These are phyloP conservation scores for Phalaenopsis equestris DNA, from an alignment of 106 monocot genomes.

Conservation along the genomic window DNA sequence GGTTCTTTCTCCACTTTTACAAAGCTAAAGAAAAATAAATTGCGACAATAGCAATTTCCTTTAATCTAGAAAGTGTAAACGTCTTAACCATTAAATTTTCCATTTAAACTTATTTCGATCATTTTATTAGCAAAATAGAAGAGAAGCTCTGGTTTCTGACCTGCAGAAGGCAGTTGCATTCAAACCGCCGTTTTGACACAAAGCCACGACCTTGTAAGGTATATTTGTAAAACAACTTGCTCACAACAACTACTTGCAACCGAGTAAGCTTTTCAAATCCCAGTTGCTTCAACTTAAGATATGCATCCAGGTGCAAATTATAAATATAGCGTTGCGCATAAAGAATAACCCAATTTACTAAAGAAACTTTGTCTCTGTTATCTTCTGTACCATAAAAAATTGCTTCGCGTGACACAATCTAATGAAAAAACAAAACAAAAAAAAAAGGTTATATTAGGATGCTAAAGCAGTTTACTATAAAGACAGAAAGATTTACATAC, in stretches of 20 bases:
- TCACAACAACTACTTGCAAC: constrained; percentile 38
- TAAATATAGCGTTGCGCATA: constrained; percentile 15
- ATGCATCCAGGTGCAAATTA: constrained; percentile 30
- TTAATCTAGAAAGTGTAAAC: background rate
- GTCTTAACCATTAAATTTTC: background rate
- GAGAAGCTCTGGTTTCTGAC: constrained; percentile 11
- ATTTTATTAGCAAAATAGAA: background rate
- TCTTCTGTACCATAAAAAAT: constrained; percentile 64
- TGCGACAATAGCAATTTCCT: background rate
- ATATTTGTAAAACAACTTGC: constrained; percentile 44
- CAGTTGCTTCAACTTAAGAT: constrained; percentile 28
- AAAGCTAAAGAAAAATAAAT: background rate
- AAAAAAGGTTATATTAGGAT: background rate
- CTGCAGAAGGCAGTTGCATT: constrained; percentile 57
- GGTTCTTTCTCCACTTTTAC: background rate
- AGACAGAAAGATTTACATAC: no score
- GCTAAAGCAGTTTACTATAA: background rate
- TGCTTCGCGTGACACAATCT: constrained; percentile 83
- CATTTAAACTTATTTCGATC: background rate
- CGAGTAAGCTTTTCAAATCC: constrained; percentile 31
- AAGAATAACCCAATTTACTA: constrained; percentile 66
- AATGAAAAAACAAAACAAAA: constrained; percentile 7
- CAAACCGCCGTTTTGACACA: constrained; percentile 33
- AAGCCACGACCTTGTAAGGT: constrained; percentile 25
- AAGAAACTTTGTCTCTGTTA: constrained; percentile 38